Conservation (phyloP, 345 rosid species). For the rapeseed (Brassica napus) region DNA sequence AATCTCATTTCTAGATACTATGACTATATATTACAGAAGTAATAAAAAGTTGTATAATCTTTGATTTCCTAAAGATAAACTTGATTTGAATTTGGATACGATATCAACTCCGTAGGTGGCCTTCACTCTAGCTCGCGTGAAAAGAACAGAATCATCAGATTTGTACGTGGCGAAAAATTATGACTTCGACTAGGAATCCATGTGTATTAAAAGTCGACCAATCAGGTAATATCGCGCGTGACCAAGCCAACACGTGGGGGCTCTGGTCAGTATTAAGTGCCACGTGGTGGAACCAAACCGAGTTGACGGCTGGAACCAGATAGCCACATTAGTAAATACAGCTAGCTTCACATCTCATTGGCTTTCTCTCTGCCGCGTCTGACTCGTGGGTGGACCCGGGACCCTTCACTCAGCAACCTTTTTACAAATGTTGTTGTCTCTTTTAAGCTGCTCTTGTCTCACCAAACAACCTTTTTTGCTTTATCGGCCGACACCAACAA, state of each 20-base stretch:
- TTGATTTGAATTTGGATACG: no score
- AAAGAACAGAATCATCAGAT: no score
- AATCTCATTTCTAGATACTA: no score
- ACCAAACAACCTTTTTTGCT: constrained; percentile 7
- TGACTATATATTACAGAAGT: no score
- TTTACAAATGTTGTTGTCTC: constrained; percentile 5
- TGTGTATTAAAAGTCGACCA: constrained; percentile 2
- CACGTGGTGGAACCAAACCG: constrained; percentile 25
- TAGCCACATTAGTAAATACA: constrained; percentile 15
- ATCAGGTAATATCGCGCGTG: constrained; percentile 13
- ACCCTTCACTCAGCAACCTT: constrained; percentile 4
- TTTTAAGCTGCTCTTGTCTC: neutral
- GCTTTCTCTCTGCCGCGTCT: constrained; percentile 14
- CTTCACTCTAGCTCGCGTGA: no score
- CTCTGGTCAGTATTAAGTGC: neutral
- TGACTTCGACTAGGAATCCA: constrained; percentile 12
- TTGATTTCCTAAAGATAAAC: no score
- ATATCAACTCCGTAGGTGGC: no score
- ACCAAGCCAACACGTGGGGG: constrained; percentile 12
- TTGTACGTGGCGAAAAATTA: constrained; percentile 12
- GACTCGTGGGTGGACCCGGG: constrained; percentile 25
- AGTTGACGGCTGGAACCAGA: constrained; percentile 37
- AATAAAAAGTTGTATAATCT: no score
- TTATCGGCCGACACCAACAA: neutral
- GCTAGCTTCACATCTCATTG: constrained; percentile 23